A percentile compares a stretch with the other conserved stretches of the same genome.
These are phyloP conservation scores for Talaromyces trachyspermus DNA, from an alignment of 495 filamentous ascomycete species.

Conservation along the genomic window DNA sequence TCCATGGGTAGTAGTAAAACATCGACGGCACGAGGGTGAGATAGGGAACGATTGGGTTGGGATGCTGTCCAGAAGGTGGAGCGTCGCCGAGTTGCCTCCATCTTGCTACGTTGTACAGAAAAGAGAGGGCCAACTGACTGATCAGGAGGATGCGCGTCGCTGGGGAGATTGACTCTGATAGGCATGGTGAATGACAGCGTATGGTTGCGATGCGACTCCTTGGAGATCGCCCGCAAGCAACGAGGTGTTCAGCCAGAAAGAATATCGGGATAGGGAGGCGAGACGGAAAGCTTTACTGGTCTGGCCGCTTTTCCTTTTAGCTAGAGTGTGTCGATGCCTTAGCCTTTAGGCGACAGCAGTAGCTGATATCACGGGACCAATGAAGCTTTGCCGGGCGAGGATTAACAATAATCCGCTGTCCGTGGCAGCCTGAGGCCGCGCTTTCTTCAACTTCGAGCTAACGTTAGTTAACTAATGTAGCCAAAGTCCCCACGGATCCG, in stretches of 20 bases:
- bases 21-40: conserved; percentile 77
- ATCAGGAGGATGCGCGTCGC: conserved; percentile 77
- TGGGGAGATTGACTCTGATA: conserved; percentile 83
- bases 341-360: no score
- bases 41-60: conserved; percentile 67
- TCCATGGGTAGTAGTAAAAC: conserved; percentile 87
- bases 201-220: conserved; percentile 3
- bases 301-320: no score
- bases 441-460: no score
- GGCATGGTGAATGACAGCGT: conserved; percentile 47
- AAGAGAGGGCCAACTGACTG: conserved; percentile 64
- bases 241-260: background rate
- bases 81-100: conserved; percentile 59
- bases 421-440: no score
- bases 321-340: no score
- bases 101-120: conserved; percentile 63
- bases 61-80: conserved; percentile 31
- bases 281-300: background rate
- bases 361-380: background rate
- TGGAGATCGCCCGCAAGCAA: conserved; percentile 2
- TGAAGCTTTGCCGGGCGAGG: background rate
- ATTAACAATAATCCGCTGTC: conserved; percentile 1
- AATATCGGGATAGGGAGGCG: conserved; percentile 8
- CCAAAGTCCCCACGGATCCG: no score
- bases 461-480: no score